Conservation (phyloP, 345 rosid genomes). For the Cardamine occulta region DNA sequence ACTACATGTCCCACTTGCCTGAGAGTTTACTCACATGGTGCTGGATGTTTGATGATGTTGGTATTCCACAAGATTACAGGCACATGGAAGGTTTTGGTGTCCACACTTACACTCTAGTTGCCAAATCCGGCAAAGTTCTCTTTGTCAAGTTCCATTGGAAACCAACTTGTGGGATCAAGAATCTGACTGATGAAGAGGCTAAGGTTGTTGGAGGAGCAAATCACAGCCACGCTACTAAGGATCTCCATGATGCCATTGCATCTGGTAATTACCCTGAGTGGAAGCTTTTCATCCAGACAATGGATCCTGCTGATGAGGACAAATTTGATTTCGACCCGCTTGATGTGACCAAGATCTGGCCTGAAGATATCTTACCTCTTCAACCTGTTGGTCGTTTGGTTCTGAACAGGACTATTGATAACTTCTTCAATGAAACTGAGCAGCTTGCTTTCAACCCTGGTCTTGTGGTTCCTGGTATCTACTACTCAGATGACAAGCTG, state of each 20-base stretch:
- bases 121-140: constrained; percentile 79
- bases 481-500: constrained; percentile 89
- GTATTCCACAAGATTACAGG: constrained; percentile 93
- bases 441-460: constrained; percentile 97
- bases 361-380: constrained; percentile 95
- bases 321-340: constrained; percentile 94
- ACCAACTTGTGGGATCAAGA: constrained; percentile 95
- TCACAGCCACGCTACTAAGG: constrained; percentile 98
- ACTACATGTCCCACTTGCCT: constrained; percentile 94
- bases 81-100: constrained; percentile 99
- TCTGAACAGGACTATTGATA: constrained; percentile 89
- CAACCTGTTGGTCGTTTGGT: constrained; percentile 99
- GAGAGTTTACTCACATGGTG: constrained; percentile 87
- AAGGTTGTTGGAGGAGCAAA: constrained; percentile 85
- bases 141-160: constrained; percentile 98
- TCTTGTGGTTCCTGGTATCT: constrained; percentile 85
- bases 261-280: constrained; percentile 98
- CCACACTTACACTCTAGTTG: constrained; percentile 80
- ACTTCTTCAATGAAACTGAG: constrained; percentile 94
- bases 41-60: constrained; percentile 90
- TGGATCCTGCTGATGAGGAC: constrained; percentile 89
- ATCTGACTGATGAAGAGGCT: constrained; percentile 91
- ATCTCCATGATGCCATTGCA: constrained; percentile 86
- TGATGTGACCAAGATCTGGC: constrained; percentile 98
- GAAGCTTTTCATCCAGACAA: constrained; percentile 86